Evolutionary conservation across 306 rosid genomes (phyloP).

Genomic region (Mucuna pruriens): DNA sequence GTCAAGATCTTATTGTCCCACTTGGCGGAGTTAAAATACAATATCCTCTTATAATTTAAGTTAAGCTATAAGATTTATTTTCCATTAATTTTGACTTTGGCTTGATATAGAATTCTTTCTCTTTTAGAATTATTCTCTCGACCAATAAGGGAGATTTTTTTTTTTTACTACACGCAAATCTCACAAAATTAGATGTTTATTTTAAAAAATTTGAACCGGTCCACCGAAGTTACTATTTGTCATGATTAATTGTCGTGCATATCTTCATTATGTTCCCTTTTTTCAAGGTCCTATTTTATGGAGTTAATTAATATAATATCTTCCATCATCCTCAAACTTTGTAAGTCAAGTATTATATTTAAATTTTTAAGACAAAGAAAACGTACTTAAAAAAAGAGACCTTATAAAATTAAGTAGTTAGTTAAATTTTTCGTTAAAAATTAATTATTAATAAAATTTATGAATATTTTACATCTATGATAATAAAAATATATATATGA

Average conservation of each 20-base stretch:
- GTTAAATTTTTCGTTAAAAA: too few relatives aligned
- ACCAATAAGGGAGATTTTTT: neutral
- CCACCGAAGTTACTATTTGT: neutral
- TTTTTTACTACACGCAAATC: neutral
- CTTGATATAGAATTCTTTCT: neutral
- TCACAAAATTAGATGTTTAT: neutral
- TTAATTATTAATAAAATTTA: too few relatives aligned
- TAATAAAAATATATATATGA: too few relatives aligned
- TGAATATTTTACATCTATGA: too few relatives aligned
- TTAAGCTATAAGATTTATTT: neutral
- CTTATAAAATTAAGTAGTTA: too few relatives aligned
- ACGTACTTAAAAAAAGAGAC: too few relatives aligned
- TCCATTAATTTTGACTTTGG: neutral
- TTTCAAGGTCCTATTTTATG: neutral
- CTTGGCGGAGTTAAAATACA: neutral
- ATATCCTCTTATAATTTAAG: neutral
- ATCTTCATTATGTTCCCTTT: neutral
- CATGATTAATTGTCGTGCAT: neutral
- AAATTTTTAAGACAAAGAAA: too few relatives aligned
- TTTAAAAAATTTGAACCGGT: neutral
- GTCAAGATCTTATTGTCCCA: neutral
- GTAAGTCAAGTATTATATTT: too few relatives aligned
- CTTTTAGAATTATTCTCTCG: neutral
- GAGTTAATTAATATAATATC: neutral
- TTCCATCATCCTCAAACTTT: too few relatives aligned